Percentiles rank a stretch among this genome's conserved stretches.
These are phyloP conservation scores for Artemisia argyi DNA, from an alignment of 129 eudicot genomes.

Conservation along the genomic window DNA sequence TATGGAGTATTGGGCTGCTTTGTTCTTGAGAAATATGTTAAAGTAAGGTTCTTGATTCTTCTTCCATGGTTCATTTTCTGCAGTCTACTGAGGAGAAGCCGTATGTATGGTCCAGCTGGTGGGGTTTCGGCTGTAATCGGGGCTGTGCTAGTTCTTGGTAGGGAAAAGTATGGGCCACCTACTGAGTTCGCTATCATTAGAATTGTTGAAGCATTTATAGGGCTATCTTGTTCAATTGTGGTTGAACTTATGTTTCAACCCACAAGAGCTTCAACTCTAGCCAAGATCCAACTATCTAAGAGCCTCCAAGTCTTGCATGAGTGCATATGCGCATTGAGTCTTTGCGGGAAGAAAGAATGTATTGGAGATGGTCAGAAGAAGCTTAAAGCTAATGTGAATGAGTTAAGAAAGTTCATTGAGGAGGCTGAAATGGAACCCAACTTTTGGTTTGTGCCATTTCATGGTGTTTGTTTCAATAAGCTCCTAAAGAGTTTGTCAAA, in stretches of 20 bases:
- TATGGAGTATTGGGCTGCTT: too few relatives aligned
- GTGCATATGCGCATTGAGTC: conserved; percentile 28
- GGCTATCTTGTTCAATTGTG: conserved; percentile 63
- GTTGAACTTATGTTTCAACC: too few relatives aligned
- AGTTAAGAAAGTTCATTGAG: conserved; percentile 68
- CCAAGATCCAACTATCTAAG: conserved; percentile 62
- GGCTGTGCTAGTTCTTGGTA: conserved; percentile 72
- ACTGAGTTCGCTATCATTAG: conserved; percentile 81
- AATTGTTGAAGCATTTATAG: conserved; percentile 72
- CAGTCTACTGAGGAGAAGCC: conserved; percentile 54
- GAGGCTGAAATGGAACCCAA: too few relatives aligned
- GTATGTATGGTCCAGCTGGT: conserved; percentile 88
- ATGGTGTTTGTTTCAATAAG: too few relatives aligned
- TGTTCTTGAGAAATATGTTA: too few relatives aligned
- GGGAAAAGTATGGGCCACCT: conserved; percentile 68
- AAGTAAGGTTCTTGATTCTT: conserved; percentile 67
- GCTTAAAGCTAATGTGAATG: conserved; percentile 45
- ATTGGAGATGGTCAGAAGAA: conserved; percentile 32
- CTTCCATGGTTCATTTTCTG: conserved; percentile 87
- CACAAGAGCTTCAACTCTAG: conserved; percentile 71
- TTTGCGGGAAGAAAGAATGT: conserved; percentile 16
- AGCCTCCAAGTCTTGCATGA: conserved; percentile 41
- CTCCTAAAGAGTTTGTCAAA: too few relatives aligned
- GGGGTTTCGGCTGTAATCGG: conserved; percentile 87
- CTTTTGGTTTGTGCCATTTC: too few relatives aligned